Base-by-base conservation (phyloP, 2,329 filamentous ascomycete genomes). In the Pestalotiopsis sp. region DNA sequence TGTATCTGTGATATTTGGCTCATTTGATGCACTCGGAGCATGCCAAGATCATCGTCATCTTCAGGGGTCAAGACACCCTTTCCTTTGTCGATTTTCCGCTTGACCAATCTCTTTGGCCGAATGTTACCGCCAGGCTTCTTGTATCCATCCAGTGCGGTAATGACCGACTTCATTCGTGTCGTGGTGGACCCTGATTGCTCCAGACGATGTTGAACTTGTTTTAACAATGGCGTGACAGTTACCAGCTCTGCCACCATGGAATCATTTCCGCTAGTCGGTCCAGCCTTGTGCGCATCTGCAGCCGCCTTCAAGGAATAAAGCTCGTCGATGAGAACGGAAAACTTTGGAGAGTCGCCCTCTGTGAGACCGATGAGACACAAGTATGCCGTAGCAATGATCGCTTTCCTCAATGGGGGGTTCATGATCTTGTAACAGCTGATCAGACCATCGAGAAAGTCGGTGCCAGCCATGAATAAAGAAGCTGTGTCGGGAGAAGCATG, bases 1-100 rank as follows among this genome's bases (percentile, higher is more conserved):
- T 97, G 94, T n/a, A 99, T 87, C 78, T 97, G 93, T 0, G 92
- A 92, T 65, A 98, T 90, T 63, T 95, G 88, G 74, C 92, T 95
- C 88, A 97, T 92, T 57, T 86, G 90, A 79, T 97, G 94, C 25
- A 95, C 82, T 75, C 96, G 93, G 41, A 95, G 83, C 58, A 87
- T 84, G 2, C 78, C 79, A 5, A 80, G 75, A 6, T 76, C 71
- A 5, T 85, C 82, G 7, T 79, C 77, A 3, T 79, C 76, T 59
- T 81, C 79, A 52, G 78, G 75, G 1, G 68, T 68, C 68, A 80
- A 81, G 13, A 80, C 77, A 2, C 81, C 83, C 76, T 94, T 94
- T 39, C 91, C 91, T 78, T 93, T 94, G 73, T 90, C 86, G 4
- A 88, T 76, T 75, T 87, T 91, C 58, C 86, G 82, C 75, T 81